Base-by-base conservation (phyloP, 2,329 filamentous ascomycete genomes). In the Alternaria sp. region DNA sequence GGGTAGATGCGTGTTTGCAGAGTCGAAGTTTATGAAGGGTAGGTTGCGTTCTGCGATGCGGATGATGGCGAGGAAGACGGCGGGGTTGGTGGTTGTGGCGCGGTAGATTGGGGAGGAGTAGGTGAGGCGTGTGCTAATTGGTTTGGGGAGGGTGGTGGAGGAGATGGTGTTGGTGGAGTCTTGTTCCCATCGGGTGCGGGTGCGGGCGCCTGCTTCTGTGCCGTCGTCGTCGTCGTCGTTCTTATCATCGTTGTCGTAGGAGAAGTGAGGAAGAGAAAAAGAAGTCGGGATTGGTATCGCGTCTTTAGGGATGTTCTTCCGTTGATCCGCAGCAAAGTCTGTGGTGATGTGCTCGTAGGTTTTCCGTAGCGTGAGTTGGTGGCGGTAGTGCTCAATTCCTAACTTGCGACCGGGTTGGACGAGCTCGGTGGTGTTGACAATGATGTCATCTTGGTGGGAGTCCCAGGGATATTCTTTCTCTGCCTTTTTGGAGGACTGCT, bases 11-110 rank as follows among this genome's bases (percentile, higher is more conserved):
- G 63, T 56, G 0, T 67, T 31, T 1, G 62, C 67, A 2, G 60
- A 68, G 31, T 42, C 14, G 54, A 71, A 65, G 50, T 69, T 54
- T 9, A 69, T 48, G 39, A 49, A 56, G 0, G 68, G 65, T 0
- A 68, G 42, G 39, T 72, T 71, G 13, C 36, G 51, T 17, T 67
- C 49, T 9, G 67, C 70, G 34, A 73, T 48, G n/a, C 54, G 60
- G 3, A 65, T 41, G 23, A 72, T 69, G 4, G 69, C 60, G 29
- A 72, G 60, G 44, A 56, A 61, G 29, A 72, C 34, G 1, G 66
- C 37, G 1, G 68, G 61, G 33, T 69, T 68, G 26, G 33, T 45
- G 1, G 71, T 69, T 3, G 5, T 50, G 24, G 45, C 63, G 4
- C 39, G 17, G 62, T 71, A 72, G 42, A 72, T 65, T 0, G 14